Percentiles rank a stretch among this genome's conserved stretches.
phyloP scores from a whole-genome alignment of 73 alveolate species.

The Blepharisma japonicum region DNA sequence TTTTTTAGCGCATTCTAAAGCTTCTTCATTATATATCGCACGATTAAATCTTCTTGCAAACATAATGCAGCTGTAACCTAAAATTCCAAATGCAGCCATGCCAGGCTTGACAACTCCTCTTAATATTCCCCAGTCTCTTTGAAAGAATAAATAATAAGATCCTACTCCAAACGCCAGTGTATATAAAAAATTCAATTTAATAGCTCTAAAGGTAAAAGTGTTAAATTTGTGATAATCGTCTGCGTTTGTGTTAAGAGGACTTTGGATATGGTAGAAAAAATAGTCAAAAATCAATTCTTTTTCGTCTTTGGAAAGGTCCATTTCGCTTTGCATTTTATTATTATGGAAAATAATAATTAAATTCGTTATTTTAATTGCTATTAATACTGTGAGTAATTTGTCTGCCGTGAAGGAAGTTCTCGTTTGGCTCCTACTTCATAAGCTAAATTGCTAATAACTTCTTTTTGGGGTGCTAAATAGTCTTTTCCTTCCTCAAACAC shows the following conservation, averaged over 20 bases:
- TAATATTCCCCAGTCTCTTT: background rate
- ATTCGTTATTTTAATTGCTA: no score
- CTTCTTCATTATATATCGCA: slow-evolving; percentile 2
- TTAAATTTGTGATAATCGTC: slow-evolving; percentile 17
- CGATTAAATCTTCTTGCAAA: background rate
- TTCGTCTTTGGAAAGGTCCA: background rate
- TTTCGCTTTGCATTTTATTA: background rate
- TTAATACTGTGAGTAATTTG: no score
- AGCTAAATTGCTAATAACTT: slow-evolving; percentile 16
- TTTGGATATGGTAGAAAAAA: background rate
- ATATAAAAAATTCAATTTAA: slow-evolving; percentile 12
- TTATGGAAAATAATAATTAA: no score
- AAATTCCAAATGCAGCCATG: background rate
- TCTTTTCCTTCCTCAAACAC: background rate
- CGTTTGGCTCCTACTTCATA: background rate
- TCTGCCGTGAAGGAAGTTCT: no score
- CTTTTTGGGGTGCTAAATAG: slow-evolving; percentile 13
- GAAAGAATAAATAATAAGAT: background rate
- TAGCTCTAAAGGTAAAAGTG: background rate
- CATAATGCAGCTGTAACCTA: background rate
- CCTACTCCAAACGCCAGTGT: background rate
- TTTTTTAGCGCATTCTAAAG: slow-evolving; percentile 14
- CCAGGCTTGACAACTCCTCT: background rate
- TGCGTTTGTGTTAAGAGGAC: slow-evolving; percentile 12
- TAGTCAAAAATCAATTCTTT: background rate